Evolutionary conservation across 768 basidiomycete species (phyloP).

Genomic region (Exidia glandulosa): DNA sequence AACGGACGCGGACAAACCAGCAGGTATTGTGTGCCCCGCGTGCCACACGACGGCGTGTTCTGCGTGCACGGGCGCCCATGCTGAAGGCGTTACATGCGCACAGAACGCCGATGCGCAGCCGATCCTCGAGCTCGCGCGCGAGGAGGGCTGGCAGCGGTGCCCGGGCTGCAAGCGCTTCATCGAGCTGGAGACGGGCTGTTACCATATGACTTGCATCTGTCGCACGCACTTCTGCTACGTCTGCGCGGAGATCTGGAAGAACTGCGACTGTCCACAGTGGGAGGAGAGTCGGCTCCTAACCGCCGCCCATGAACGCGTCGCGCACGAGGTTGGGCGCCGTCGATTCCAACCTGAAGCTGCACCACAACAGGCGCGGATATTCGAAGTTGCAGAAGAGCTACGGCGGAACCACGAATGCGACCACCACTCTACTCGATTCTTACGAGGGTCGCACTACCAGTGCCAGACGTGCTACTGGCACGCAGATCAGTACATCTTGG

Average conservation of each 20-base stretch:
- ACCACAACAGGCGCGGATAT: slow-evolving; percentile 15
- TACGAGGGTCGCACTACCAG: slow-evolving; percentile 25
- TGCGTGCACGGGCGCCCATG: slow-evolving; percentile 1
- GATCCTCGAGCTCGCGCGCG: slow-evolving; percentile 33
- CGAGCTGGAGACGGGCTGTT: slow-evolving; percentile 47
- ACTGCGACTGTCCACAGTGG: slow-evolving; percentile 52
- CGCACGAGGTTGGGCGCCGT: slow-evolving; percentile 14
- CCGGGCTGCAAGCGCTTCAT: slow-evolving; percentile 46
- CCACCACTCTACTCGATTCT: slow-evolving; percentile 33
- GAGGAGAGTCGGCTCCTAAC: slow-evolving; percentile 36
- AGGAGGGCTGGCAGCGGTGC: slow-evolving; percentile 50
- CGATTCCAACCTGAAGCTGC: background rate
- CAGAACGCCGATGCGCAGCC: slow-evolving; percentile 29
- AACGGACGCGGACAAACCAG: slow-evolving; percentile 13
- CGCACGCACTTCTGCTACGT: slow-evolving; percentile 50
- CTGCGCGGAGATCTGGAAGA: slow-evolving; percentile 53
- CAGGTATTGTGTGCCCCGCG: background rate
- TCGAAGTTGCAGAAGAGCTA: slow-evolving; percentile 26
- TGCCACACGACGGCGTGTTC: background rate
- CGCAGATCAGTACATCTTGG: slow-evolving; percentile 37
- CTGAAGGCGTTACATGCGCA: background rate
- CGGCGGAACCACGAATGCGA: slow-evolving; percentile 44
- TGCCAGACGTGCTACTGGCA: slow-evolving; percentile 36
- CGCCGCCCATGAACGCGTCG: slow-evolving; percentile 36
- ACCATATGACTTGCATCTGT: slow-evolving; percentile 52